phyloP scores from a whole-genome alignment of 2,329 filamentous ascomycete species.

The Fusarium humuli region DNA sequence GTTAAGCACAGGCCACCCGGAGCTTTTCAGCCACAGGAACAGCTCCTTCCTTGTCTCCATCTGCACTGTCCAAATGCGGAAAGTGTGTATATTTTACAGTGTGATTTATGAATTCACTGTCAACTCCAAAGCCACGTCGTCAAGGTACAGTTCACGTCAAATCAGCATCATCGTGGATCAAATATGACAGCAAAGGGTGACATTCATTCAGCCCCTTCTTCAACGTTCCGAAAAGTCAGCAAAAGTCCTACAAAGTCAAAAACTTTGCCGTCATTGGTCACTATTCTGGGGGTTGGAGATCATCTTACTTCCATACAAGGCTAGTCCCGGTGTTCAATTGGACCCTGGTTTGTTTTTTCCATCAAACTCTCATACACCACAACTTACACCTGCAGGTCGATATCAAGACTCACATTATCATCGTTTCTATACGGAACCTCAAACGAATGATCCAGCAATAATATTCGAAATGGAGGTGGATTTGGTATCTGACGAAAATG shows the following conservation, averaged over 20 bases:
- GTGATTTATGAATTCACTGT: not conserved
- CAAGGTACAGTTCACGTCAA: constrained; percentile 35
- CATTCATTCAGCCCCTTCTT: not conserved
- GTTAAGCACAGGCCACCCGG: not conserved
- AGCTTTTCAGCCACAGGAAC: constrained; percentile 25
- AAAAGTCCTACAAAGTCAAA: not conserved
- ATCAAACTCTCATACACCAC: not conserved
- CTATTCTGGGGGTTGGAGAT: not conserved
- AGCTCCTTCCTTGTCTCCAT: not conserved
- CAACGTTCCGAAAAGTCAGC: not conserved
- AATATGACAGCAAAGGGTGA: not conserved
- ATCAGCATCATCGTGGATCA: constrained; percentile 28
- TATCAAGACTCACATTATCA: not conserved
- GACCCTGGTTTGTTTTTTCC: constrained; percentile 19
- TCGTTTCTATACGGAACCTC: too few relatives aligned
- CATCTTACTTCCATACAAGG: not conserved
- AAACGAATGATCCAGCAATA: not conserved
- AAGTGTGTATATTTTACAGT: not conserved
- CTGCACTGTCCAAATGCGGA: not conserved
- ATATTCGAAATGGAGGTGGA: constrained; percentile 10
- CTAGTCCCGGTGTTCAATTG: constrained; percentile 17
- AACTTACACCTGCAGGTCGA: constrained; percentile 15
- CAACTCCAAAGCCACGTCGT: constrained; percentile 19
- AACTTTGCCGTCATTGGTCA: not conserved
- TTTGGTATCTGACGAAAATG: constrained; percentile 38